phyloP scores from a whole-genome alignment of 495 filamentous ascomycete genomes.

The Cairneyella variabilis region DNA sequence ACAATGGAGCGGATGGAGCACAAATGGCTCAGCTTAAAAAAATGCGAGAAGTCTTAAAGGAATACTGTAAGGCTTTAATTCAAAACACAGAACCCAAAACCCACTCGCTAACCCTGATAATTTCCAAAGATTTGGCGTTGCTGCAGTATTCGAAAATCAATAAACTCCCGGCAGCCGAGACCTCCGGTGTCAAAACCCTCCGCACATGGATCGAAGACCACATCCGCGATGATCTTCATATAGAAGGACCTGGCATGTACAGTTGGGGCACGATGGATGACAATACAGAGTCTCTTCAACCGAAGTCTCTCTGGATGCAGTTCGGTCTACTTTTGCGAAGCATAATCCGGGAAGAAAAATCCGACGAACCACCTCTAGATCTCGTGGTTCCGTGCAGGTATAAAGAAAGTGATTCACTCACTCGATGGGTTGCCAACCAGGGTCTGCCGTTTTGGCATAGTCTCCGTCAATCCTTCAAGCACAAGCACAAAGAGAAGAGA shows the following conservation, averaged over 20 bases:
- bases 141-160: constrained; percentile 17
- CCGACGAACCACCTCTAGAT: not conserved
- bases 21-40: not conserved
- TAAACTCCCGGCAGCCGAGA: constrained; percentile 11
- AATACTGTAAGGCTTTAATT: constrained; percentile 15
- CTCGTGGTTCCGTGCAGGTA: constrained; percentile 2
- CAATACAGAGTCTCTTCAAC: not conserved
- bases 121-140: constrained; percentile 14
- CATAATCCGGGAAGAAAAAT: not conserved
- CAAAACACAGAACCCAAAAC: not conserved
- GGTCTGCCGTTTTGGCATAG: constrained; percentile 5
- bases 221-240: not conserved
- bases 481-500: not conserved
- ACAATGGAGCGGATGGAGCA: not conserved
- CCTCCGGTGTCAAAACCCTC: constrained; percentile 8
- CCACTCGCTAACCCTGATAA: not conserved
- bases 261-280: constrained; percentile 15
- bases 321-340: not conserved
- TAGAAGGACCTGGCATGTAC: constrained; percentile 12
- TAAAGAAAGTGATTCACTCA: constrained; percentile 9
- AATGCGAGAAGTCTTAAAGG: constrained; percentile 3
- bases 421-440: constrained; percentile 17
- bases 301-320: not conserved
- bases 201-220: constrained; percentile 4
- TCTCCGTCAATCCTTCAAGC: not conserved